Conservation (phyloP, 768 basidiomycete genomes). For the Tephrocybe sp. region DNA sequence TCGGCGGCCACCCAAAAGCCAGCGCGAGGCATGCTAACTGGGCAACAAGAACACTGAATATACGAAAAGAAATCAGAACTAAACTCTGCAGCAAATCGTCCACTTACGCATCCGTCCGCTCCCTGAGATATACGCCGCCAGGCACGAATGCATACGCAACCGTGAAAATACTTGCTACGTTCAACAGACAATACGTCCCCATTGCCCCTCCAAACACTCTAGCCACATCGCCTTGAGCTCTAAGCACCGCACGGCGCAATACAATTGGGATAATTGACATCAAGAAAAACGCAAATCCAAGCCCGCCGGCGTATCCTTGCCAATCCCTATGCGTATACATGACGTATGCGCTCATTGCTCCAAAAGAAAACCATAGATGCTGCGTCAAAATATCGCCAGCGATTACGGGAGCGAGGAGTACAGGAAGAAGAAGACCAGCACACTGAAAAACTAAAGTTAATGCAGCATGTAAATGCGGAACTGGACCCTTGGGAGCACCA, state of each 20-base stretch:
- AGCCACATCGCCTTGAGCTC: constrained; percentile 36
- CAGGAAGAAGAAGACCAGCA: constrained; percentile 48
- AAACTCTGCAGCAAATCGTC: background rate
- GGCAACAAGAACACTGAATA: constrained; percentile 46
- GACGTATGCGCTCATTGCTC: constrained; percentile 47
- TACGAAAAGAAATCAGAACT: background rate
- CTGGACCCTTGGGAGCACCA: constrained; percentile 58
- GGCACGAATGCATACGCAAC: constrained; percentile 92
- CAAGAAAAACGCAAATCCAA: constrained; percentile 58
- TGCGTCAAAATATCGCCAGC: constrained; percentile 32
- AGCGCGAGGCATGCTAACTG: constrained; percentile 51
- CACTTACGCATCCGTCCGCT: constrained; percentile 71
- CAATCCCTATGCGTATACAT: constrained; percentile 65
- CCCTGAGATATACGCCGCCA: constrained; percentile 69
- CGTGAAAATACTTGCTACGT: constrained; percentile 73
- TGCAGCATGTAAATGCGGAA: constrained; percentile 68
- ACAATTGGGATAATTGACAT: constrained; percentile 61
- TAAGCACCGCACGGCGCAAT: constrained; percentile 43
- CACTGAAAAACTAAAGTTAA: constrained; percentile 64
- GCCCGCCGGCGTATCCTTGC: constrained; percentile 67
- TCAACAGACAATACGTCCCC: constrained; percentile 58
- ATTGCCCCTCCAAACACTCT: constrained; percentile 56
- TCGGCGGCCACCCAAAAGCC: constrained; percentile 40
- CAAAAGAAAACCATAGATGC: constrained; percentile 54
- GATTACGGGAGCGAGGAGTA: constrained; percentile 12